Base-by-base conservation (phyloP, 371 early-diverging fungal species). In the Zancudomyces culisetae region DNA sequence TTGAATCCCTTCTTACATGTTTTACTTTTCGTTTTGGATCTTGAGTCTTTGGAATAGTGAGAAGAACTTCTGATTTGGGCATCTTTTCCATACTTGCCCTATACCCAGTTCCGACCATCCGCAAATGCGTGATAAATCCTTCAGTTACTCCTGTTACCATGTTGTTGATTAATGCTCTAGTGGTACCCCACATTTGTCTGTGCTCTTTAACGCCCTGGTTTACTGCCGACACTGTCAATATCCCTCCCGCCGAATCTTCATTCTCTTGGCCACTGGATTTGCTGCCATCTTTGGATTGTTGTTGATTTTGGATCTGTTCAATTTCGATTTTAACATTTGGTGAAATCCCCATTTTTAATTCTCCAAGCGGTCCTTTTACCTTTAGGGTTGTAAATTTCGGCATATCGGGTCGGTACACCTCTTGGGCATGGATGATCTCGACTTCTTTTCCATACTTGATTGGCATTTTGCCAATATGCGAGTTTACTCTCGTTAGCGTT, bases 121-220 rank as follows among this genome's bases (percentile, higher is more conserved):
- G 78, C 42, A 97, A 56, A 19, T 85, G 79, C 1, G 88, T 75
- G 12, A 73, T 79, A 62, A 77, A 89, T 0, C 94, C 98, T 50
- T 95, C 93, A 6, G 83, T 78, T 1, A 93, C 93, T 20, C 95
- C 97, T 6, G 70, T 69, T 35, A 94, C 83, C 52, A 83, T 80
- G 68, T 87, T 89, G 43, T 77, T 77, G 42, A 94, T 76, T 41
- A 88, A 66, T 15, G 87, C 81, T 43, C 93, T 73, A 2, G 92
- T 88, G 2, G 97, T 94, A 47, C 97, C 97, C 97, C 97, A 96
- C 90, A 87, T 90, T 42, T 79, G 73, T 50, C 77, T 67, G 67
- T 96, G 94, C 39, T 75, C 65, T 60, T 80, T 79, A 45, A 73
- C 62, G 19, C 51, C 52, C 1, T 74, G 64, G 58, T 88, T 75